Conservation (phyloP, 2,329 filamentous ascomycete species). For the Penicillium rolfsii region DNA sequence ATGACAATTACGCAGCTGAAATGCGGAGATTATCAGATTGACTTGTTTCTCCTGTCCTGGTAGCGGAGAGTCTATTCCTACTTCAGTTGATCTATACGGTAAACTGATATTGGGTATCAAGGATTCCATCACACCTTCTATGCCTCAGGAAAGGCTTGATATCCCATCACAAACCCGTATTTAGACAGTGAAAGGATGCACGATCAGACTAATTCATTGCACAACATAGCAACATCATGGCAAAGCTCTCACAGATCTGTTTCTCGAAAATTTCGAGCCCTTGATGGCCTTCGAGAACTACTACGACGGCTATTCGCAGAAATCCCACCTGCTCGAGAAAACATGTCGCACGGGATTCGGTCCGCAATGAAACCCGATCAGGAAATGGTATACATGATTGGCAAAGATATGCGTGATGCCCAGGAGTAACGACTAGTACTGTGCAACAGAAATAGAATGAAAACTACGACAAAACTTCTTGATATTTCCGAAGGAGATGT, state of each 20-base stretch:
- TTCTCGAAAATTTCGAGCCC: not conserved
- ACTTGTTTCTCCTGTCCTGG: too few species aligned
- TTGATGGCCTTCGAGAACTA: not conserved
- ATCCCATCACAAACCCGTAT: not conserved
- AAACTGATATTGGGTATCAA: not conserved
- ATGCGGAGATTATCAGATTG: not conserved
- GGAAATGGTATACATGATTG: not conserved
- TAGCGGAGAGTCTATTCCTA: not conserved
- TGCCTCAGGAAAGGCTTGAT: not conserved
- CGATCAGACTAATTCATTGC: not conserved
- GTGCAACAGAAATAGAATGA: not conserved
- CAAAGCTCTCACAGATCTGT: not conserved
- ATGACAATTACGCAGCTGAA: not conserved
- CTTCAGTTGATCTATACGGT: not conserved
- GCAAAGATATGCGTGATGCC: not conserved
- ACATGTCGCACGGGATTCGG: constrained; percentile 11
- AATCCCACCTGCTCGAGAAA: constrained; percentile 3
- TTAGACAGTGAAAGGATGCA: not conserved
- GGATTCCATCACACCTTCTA: not conserved
- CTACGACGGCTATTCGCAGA: constrained; percentile 6
- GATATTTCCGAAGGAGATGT: not conserved
- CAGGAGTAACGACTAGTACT: not conserved
- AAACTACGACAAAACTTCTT: not conserved
- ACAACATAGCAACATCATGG: not conserved
- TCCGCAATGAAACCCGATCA: constrained; percentile 9